Percentiles rank a stretch among this genome's conserved stretches.
Conservation (phyloP, 2,329 filamentous ascomycete genomes). For the Colletotrichum caudatum region DNA sequence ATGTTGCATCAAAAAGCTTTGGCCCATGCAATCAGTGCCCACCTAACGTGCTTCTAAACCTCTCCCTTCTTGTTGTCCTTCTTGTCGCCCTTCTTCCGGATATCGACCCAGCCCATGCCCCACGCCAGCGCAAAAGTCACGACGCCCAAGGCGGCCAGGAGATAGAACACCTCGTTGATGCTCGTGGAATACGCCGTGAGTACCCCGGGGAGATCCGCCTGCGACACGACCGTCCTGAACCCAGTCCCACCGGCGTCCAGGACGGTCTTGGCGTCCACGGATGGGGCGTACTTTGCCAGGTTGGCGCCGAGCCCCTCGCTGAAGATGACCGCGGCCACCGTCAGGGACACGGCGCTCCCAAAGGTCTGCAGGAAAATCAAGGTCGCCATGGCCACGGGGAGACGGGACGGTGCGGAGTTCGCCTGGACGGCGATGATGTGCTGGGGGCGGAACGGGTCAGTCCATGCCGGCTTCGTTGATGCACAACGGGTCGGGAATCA, state of each 20-base stretch:
- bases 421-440: constrained; percentile 49
- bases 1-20: not conserved
- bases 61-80: constrained; percentile 22
- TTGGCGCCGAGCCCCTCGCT: constrained; percentile 17
- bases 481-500: constrained; percentile 42
- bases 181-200: constrained; percentile 56
- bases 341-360: constrained; percentile 61
- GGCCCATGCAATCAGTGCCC: not conserved
- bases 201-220: constrained; percentile 50
- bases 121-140: constrained; percentile 52
- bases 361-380: constrained; percentile 57
- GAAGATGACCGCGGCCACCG: constrained; percentile 46
- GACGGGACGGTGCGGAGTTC: constrained; percentile 44
- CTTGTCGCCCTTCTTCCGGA: constrained; percentile 52
- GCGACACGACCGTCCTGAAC: constrained; percentile 50
- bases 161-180: constrained; percentile 48
- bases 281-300: constrained; percentile 44
- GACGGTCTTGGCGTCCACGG: constrained; percentile 50
- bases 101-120: constrained; percentile 61
- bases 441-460: not conserved
- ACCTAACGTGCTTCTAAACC: not conserved
- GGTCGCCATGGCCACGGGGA: constrained; percentile 47
- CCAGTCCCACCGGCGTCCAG: constrained; percentile 58
- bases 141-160: constrained; percentile 49
- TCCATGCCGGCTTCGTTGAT: not conserved